Conservation (phyloP, 352 stramenopile species). For the Globisporangium acanthophoron region DNA sequence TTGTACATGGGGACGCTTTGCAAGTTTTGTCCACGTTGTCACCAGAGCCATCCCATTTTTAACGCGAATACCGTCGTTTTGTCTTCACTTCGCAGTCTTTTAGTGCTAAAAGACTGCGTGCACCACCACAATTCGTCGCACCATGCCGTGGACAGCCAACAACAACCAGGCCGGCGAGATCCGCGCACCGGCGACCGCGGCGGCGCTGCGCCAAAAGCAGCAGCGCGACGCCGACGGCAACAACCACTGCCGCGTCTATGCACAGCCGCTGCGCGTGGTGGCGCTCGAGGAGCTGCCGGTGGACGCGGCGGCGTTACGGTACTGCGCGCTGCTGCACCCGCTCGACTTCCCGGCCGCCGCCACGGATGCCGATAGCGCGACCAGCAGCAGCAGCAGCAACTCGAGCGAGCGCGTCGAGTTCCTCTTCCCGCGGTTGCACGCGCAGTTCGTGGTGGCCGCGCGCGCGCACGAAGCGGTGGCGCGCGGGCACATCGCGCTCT, state of each 20-base stretch:
- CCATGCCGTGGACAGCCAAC: slow-evolving; percentile 83
- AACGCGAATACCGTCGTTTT: neutral
- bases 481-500: slow-evolving; percentile 51
- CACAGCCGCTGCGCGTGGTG: slow-evolving; percentile 28
- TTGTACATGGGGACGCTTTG: too few relatives aligned
- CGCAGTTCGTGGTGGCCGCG: slow-evolving; percentile 70
- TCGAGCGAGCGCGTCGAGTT: slow-evolving; percentile 21
- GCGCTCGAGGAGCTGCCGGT: slow-evolving; percentile 34
- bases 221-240: slow-evolving; percentile 22
- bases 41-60: neutral
- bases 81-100: neutral
- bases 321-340: slow-evolving; percentile 59
- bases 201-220: slow-evolving; percentile 47
- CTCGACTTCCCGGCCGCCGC: slow-evolving; percentile 40
- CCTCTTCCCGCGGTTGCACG: slow-evolving; percentile 59
- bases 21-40: too few relatives aligned
- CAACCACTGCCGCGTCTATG: slow-evolving; percentile 20
- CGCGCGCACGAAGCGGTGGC: slow-evolving; percentile 30
- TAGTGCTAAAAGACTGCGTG: neutral
- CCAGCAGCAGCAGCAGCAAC: neutral
- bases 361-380: neutral
- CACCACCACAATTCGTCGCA: neutral
- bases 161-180: slow-evolving; percentile 82
- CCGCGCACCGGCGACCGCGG: slow-evolving; percentile 61
- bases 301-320: slow-evolving; percentile 20